Evolutionary conservation across 176 grass and related monocot genomes (phyloP), one percentile per base, ranked within the genome.

Genomic region (Zea luxurians): DNA sequence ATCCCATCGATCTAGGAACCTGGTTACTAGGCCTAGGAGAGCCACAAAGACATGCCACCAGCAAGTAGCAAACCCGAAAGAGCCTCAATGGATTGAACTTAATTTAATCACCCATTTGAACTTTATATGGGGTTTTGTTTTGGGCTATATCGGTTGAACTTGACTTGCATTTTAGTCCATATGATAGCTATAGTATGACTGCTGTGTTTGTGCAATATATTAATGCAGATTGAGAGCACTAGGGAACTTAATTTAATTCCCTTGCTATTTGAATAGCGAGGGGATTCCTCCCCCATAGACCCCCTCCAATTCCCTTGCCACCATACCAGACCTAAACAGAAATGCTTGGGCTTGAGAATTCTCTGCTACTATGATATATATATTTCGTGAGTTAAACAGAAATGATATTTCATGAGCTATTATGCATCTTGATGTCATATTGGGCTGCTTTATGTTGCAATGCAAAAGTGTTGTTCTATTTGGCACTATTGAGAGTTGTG

Each of bases 401-500:
- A 27, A 27, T 27, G 27, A 27, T 83, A 47, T 2, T 65, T 46
- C 55, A 37, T 71, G 40, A 8, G 46, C 42, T 7, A 10, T 47
- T 78, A n/a, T 47, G 64, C 47, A 63, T 36, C 64, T 80, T 82
- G 72, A 77, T 38, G 76, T 38, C 12, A 58, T 78, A 54, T 53
- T 70, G 66, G 27, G 21, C 40, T 48, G 27, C 21, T 4, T 74
- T 58, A 7, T 57, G 38, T 69, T 58, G 42, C 42, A 42, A 80
- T 79, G 4, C 3, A 16, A 53, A 34, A 46, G 16, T 66, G 37
- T n/a, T 42, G 66, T 58, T 83, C 15, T 62, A 20, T 82, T 66
- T 0, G n/a, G 18, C 0, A 60, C 34, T 20, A 13, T 50, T 46
- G 57, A 37, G 48, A 10, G 48, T 55, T 37, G 62, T 34, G 42